Evolutionary conservation across 2,329 filamentous ascomycete species (phyloP), one percentile per base, ranked within the genome.

Genomic region (Xylariaceae sp.): DNA sequence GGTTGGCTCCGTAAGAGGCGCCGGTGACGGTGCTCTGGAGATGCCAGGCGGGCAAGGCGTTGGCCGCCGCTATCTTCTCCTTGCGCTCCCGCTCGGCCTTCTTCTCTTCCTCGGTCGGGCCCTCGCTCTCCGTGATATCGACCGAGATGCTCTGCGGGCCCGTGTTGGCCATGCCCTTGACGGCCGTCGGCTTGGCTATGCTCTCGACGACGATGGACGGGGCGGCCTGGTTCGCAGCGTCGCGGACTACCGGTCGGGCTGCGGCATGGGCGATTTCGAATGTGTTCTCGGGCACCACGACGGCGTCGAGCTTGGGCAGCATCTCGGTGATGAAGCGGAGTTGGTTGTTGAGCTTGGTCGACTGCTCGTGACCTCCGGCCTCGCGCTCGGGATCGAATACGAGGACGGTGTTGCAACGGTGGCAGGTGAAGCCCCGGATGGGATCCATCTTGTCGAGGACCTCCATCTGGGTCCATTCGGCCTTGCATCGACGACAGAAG

Each of bases 391-490:
- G 73, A 47, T 84, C 78, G 38, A 78, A 78, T 1, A 76, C 71
- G 16, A 94, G 70, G 2, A 76, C 64, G 38, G 68, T 70, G 14
- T 74, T 71, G 64, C 92, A 98, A 35, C 81, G 78, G 56, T 89
- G 83, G 63, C 92, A 98, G 32, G 84, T 66, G 59, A 97, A 97
- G 1, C 88, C 85, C 32, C 70, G 37, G 1, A 44, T 63, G 1
- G 73, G 70, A 35, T 84, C 80, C 28, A 81, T 71, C 43, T 76
- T 81, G 63, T 94, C 88, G 36, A 97, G 67, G 1, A 94, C 89
- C 51, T 97, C 89, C 63, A 97, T 79, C 48, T 84, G 78, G 3
- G 89, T 94, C 76, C 86, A 98, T 59, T 94, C 85, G 1, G 85
- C 75, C 50, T 82, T 80, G 67, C 92, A 98, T 40, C 79, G 76